Evolutionary conservation across 2,329 filamentous ascomycete species (phyloP).

Genomic region (Epichloe gansuensis): DNA sequence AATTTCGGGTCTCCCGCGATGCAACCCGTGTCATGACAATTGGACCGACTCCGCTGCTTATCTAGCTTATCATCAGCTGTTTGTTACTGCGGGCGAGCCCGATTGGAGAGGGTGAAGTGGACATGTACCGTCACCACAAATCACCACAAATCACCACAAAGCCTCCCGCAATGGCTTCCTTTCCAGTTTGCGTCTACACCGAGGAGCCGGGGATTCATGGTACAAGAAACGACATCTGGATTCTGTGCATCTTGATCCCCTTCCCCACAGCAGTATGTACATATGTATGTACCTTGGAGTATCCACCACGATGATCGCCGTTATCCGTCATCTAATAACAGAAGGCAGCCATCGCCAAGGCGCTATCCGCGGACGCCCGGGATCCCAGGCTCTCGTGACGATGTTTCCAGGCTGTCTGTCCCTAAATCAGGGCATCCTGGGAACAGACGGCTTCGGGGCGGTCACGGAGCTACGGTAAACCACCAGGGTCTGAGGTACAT

Average conservation of each 20-base stretch:
- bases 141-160: too few relatives aligned
- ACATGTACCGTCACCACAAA: background rate
- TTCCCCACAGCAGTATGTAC: too few relatives aligned
- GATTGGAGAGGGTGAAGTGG: background rate
- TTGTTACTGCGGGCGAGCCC: background rate
- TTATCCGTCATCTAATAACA: too few relatives aligned
- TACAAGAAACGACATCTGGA: too few relatives aligned
- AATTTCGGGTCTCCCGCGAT: background rate
- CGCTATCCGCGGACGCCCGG: slow-evolving; percentile 5
- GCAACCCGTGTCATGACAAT: background rate
- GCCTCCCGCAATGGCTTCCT: background rate
- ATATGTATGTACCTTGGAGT: too few relatives aligned
- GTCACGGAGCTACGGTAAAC: background rate
- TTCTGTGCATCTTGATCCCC: too few relatives aligned
- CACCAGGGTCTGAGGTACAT: background rate
- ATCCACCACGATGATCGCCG: too few relatives aligned
- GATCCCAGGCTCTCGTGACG: background rate
- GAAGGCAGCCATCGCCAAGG: background rate
- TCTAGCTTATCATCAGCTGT: too few relatives aligned
- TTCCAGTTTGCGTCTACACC: background rate
- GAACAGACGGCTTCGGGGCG: background rate
- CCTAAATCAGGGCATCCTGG: background rate
- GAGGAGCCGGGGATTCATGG: too few relatives aligned
- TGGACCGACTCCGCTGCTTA: too few relatives aligned
- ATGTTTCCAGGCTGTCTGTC: background rate